phyloP scores from a whole-genome alignment of 1,284 basidiomycete species.

The Irpex rosettiformis region DNA sequence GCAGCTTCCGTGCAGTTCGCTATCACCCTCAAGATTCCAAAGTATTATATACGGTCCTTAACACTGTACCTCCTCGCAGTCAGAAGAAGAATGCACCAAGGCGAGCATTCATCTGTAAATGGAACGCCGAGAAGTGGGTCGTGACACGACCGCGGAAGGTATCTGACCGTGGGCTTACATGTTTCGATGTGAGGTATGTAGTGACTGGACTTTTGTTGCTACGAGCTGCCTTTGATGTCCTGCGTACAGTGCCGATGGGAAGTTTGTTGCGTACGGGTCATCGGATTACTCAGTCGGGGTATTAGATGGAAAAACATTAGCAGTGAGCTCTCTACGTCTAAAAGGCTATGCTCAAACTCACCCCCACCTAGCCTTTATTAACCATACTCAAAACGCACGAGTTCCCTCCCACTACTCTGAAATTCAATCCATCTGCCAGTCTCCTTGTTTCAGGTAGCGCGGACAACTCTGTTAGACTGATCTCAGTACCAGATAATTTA shows the following conservation, averaged over 20 bases:
- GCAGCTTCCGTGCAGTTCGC: constrained; percentile 77
- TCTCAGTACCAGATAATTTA: constrained; percentile 65
- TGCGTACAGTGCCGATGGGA: constrained; percentile 68
- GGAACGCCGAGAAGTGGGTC: constrained; percentile 58
- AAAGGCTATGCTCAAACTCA: too few species aligned
- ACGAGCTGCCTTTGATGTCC: background rate
- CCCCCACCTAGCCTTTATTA: constrained; percentile 84
- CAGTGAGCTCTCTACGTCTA: constrained; percentile 49
- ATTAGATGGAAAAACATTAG: constrained; percentile 77
- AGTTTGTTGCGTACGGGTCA: constrained; percentile 80
- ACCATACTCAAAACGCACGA: constrained; percentile 93
- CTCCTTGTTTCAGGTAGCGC: constrained; percentile 91
- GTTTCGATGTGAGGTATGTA: constrained; percentile 79
- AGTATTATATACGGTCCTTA: constrained; percentile 72
- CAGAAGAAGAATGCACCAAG: constrained; percentile 51
- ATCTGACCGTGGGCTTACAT: constrained; percentile 78
- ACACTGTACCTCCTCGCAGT: constrained; percentile 58
- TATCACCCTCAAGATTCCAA: constrained; percentile 56
- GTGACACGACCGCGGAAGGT: constrained; percentile 57
- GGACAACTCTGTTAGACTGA: constrained; percentile 85
- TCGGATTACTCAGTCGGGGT: constrained; percentile 88
- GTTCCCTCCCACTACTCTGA: constrained; percentile 88
- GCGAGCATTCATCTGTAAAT: constrained; percentile 61
- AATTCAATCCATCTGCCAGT: constrained; percentile 80
- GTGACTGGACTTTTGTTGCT: background rate